Base-by-base conservation (phyloP, 2,329 filamentous ascomycete genomes). In the Sphaerulina vaccinii region DNA sequence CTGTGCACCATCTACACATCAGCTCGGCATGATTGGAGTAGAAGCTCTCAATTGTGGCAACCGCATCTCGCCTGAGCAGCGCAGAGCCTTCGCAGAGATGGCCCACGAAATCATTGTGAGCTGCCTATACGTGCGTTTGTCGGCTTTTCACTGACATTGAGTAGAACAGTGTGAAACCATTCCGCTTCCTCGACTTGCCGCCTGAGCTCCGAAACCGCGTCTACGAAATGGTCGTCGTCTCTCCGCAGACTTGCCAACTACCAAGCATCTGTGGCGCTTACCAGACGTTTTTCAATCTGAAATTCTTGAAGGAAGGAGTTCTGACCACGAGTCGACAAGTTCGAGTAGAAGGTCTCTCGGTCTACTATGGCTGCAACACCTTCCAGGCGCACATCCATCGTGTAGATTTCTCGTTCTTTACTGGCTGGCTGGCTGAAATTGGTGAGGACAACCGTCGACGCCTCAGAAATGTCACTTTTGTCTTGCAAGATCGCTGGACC, bases 141-240 rank as follows among this genome's bases (percentile, higher is more conserved):
- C 13, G 32, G 16, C 16, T n/a, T n/a, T 6, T 11, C 13, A 15
- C 32, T 35, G 16, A 35, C 13, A n/a, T 15, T n/a, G 5, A 35
- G 13, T 15, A 21, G 29, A 18, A 27, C 27, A 19, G 15, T 16
- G 18, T 35, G 8, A 8, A 10, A 5, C 44, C 44, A 3, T 47
- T 47, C 29, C 44, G 44, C 32, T 38, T 47, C 32, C 44, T 47
- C 2, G 44, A 47, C 13, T 33, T 47, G 7, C 32, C 32, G n/a
- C 18, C 36, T 16, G 44, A 47, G 22, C 29, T 47, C n/a, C 27
- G 44, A 3, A 38, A 22, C 29, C n/a, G n/a, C n/a, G 38, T 47
- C 32, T 47, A 47, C 32, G 18, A 37, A n/a, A 15, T 16, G 5
- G n/a, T 40, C 10, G 11, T 40, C 10, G 11, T 35, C 32, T n/a